Conservation (phyloP, 2,329 filamentous ascomycete species). For the Aspergillus thermomutatus region DNA sequence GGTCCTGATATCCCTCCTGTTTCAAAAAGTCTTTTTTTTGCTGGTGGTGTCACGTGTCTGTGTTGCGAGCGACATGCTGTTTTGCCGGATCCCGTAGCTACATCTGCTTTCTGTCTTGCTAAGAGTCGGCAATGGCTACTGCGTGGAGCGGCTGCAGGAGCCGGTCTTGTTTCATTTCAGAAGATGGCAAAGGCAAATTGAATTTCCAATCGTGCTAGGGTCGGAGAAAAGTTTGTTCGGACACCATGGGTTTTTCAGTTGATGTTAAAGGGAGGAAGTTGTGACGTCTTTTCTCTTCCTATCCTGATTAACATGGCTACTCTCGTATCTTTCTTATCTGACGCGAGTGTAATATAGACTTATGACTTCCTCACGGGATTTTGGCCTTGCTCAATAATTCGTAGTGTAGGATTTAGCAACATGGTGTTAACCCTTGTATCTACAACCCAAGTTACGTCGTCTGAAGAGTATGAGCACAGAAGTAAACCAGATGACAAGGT, state of each 20-base stretch:
- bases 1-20: constrained; percentile 42
- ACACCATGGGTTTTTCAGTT: constrained; percentile 18
- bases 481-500: not conserved
- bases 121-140: not conserved
- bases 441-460: not conserved
- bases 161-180: constrained; percentile 2
- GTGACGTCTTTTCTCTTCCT: constrained; percentile 21
- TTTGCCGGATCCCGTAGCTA: constrained; percentile 12
- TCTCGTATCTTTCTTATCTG: constrained; percentile 19
- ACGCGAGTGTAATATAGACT: constrained; percentile 30
- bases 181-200: constrained; percentile 1
- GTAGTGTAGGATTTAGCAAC: not conserved
- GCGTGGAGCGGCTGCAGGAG: not conserved
- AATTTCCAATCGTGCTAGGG: constrained; percentile 8
- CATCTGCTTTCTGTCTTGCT: constrained; percentile 2
- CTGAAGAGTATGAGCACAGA: not conserved
- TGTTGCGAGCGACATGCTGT: constrained; percentile 32
- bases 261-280: constrained; percentile 23
- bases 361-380: constrained; percentile 26
- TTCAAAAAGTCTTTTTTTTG: constrained; percentile 39
- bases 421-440: not conserved
- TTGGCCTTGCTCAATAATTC: not conserved
- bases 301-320: constrained; percentile 6
- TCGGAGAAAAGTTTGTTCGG: constrained; percentile 23
- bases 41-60: constrained; percentile 32